Evolutionary conservation across 441 rosid genomes (phyloP).

Genomic region (Eutrema salsugineum): DNA sequence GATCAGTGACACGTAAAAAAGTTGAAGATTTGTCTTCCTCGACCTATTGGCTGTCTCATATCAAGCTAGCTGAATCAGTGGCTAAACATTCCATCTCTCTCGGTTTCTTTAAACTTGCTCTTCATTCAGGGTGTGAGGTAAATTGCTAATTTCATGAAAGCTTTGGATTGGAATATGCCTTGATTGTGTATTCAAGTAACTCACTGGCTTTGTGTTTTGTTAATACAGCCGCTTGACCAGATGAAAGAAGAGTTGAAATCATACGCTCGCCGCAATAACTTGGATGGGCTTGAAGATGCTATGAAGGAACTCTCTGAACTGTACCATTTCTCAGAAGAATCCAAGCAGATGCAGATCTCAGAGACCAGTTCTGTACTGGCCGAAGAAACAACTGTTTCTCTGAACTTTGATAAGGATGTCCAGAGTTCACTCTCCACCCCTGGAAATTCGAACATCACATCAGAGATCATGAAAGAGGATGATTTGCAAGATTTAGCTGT

Average conservation of each 20-base stretch:
- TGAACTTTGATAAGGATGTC: constrained; percentile 15
- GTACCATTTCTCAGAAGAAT: constrained; percentile 48
- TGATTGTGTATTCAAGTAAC: neutral
- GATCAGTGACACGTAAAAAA: constrained; percentile 53
- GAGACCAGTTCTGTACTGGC: constrained; percentile 55
- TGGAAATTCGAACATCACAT: constrained; percentile 9
- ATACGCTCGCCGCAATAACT: constrained; percentile 54
- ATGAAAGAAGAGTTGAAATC: constrained; percentile 77
- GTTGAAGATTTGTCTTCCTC: constrained; percentile 48
- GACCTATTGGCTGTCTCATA: constrained; percentile 76
- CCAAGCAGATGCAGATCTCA: constrained; percentile 56
- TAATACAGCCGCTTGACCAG: constrained; percentile 52
- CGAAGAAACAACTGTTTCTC: constrained; percentile 31
- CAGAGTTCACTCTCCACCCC: constrained; percentile 23
- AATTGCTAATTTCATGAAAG: neutral
- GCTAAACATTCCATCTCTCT: constrained; percentile 74
- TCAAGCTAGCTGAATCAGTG: constrained; percentile 74
- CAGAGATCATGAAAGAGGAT: constrained; percentile 13
- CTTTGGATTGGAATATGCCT: neutral
- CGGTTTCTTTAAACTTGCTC: constrained; percentile 87
- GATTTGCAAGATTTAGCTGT: constrained; percentile 1
- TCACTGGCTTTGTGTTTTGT: constrained; percentile 4
- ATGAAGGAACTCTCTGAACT: constrained; percentile 54
- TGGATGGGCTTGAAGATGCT: constrained; percentile 47
- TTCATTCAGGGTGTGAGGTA: constrained; percentile 89